These are phyloP conservation scores for Pythium rhizo-oryzae DNA, from an alignment of 352 stramenopile species.

Conservation along the genomic window DNA sequence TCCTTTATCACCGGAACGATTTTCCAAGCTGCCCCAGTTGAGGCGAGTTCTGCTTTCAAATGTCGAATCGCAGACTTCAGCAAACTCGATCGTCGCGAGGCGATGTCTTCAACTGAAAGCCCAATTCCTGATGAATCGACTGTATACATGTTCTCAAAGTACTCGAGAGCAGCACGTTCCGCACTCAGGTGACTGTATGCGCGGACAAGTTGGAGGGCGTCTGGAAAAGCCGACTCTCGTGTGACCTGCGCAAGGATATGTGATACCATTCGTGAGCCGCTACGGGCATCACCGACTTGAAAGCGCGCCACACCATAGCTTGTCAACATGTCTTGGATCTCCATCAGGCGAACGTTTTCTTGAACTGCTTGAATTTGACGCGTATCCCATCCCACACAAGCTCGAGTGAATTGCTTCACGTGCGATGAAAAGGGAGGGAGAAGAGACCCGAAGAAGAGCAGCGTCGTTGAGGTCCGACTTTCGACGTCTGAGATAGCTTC, in stretches of 20 bases:
- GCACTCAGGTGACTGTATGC: slow-evolving; percentile 55
- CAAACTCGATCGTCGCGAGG: slow-evolving; percentile 35
- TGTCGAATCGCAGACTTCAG: slow-evolving; percentile 35
- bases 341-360: slow-evolving; percentile 69
- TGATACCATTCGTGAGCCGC: slow-evolving; percentile 47
- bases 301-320: slow-evolving; percentile 62
- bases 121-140: slow-evolving; percentile 16
- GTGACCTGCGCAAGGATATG: slow-evolving; percentile 64
- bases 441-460: slow-evolving; percentile 38
- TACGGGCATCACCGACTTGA: slow-evolving; percentile 53
- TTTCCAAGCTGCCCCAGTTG: slow-evolving; percentile 17
- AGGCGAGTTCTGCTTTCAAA: slow-evolving; percentile 28
- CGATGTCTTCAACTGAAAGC: neutral
- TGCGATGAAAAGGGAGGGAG: slow-evolving; percentile 59
- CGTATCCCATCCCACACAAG: slow-evolving; percentile 44
- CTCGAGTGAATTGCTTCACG: slow-evolving; percentile 51
- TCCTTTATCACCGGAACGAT: slow-evolving; percentile 60
- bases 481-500: slow-evolving; percentile 31
- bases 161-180: slow-evolving; percentile 55
- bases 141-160: slow-evolving; percentile 65
- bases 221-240: slow-evolving; percentile 43
- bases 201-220: slow-evolving; percentile 67
- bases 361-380: slow-evolving; percentile 50
- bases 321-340: slow-evolving; percentile 78
- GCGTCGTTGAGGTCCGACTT: slow-evolving; percentile 18